Conservation (phyloP, 768 basidiomycete genomes). For the Amylocystis lapponica region DNA sequence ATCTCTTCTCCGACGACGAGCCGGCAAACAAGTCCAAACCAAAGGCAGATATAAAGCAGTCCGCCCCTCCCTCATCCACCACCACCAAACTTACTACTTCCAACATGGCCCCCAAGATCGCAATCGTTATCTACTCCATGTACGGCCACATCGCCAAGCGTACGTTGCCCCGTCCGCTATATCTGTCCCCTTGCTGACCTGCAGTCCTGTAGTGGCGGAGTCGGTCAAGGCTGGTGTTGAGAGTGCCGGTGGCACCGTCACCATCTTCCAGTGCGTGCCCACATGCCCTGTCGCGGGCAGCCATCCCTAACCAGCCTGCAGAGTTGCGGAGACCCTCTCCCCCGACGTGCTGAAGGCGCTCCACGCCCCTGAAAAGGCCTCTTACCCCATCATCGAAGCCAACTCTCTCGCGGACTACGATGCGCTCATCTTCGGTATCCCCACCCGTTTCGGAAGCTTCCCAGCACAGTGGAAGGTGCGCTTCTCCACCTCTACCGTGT, state of each 20-base stretch:
- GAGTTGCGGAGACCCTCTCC: conserved; percentile 72
- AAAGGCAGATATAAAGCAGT: conserved; percentile 1
- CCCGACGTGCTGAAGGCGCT: conserved; percentile 60
- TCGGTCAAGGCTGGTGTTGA: conserved; percentile 37
- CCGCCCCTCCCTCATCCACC: conserved; percentile 3
- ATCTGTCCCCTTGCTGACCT: neutral
- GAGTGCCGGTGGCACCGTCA: conserved; percentile 37
- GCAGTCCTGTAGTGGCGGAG: conserved; percentile 51
- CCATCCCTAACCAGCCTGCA: neutral
- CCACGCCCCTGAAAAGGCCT: conserved; percentile 66
- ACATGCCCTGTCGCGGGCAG: too few species aligned
- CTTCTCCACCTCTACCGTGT: neutral
- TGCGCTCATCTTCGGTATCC: conserved; percentile 73
- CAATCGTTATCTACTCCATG: conserved; percentile 70
- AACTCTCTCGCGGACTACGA: conserved; percentile 55
- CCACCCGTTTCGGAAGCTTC: conserved; percentile 78
- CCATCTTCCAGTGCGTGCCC: conserved; percentile 44
- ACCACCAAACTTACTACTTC: conserved; percentile 4
- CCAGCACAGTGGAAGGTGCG: conserved; percentile 75
- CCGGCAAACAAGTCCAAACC: conserved; percentile 3
- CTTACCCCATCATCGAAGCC: conserved; percentile 65
- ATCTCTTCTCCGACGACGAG: conserved; percentile 14
- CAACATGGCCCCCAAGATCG: conserved; percentile 43
- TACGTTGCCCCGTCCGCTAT: conserved; percentile 21
- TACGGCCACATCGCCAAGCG: conserved; percentile 70